phyloP scores from a whole-genome alignment of 495 filamentous ascomycete species.

The Talaromyces borbonicus region DNA sequence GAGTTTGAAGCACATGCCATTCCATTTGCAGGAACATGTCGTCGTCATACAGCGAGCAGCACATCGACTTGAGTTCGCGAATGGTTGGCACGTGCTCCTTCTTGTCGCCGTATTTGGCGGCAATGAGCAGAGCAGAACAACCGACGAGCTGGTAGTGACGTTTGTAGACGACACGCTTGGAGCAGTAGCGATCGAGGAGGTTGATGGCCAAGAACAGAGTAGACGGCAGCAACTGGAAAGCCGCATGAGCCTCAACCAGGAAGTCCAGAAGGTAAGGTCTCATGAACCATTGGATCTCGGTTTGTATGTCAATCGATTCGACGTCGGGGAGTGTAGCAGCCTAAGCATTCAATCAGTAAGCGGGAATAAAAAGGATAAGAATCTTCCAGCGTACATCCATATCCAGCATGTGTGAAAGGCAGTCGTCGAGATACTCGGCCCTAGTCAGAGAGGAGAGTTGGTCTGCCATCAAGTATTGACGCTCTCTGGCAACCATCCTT shows the following conservation, averaged over 20 bases:
- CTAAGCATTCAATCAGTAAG: constrained; percentile 36
- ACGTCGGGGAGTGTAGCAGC: constrained; percentile 86
- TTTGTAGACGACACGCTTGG: constrained; percentile 96
- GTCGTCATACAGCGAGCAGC: constrained; percentile 94
- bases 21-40: constrained; percentile 99
- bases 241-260: constrained; percentile 90
- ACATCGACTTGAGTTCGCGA: constrained; percentile 95
- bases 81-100: constrained; percentile 96
- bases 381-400: constrained; percentile 68
- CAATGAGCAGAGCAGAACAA: constrained; percentile 91
- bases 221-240: constrained; percentile 87
- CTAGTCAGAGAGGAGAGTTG: constrained; percentile 72
- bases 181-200: constrained; percentile 94
- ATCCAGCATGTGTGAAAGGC: constrained; percentile 83
- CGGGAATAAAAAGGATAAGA: neutral
- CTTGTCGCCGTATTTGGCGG: constrained; percentile 96
- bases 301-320: constrained; percentile 95
- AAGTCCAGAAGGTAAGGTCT: constrained; percentile 97
- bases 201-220: constrained; percentile 95
- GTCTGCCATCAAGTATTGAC: constrained; percentile 74
- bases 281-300: constrained; percentile 99
- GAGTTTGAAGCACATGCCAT: constrained; percentile 97
- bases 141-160: constrained; percentile 97
- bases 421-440: constrained; percentile 87
- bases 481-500: constrained; percentile 62